Base-by-base conservation (phyloP, 768 basidiomycete genomes). In the Lentinus brumalis region DNA sequence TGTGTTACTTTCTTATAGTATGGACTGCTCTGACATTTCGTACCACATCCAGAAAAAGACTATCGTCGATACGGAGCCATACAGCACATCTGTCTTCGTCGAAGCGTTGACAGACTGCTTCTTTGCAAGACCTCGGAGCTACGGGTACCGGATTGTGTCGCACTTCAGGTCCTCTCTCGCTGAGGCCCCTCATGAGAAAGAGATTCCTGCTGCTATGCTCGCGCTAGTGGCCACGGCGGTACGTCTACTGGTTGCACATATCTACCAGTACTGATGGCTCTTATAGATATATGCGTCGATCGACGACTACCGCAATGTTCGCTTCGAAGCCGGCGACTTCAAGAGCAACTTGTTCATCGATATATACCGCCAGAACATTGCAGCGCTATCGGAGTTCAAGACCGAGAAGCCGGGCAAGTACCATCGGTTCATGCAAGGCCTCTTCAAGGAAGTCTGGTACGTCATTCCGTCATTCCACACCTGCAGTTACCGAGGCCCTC, bases 111-210 rank as follows among this genome's bases (percentile, higher is more conserved):
- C 49, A n/a, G 12, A 16, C 9, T 14, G 38, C 0, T 53, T 42
- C 49, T 57, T 57, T 39, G 51, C 42, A 18, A 9, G 7, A 2
- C 49, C 57, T 7, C 21, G 5, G 1, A 57, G 56, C 29, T 51
- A 50, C 12, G 56, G 56, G 11, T 57, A 14, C 14, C 35, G 30
- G 14, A n/a, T 57, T 10, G 9, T n/a, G 1, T 4, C 29, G 6
- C 2, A 8, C 9, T 57, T 57, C 35, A 4, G 7, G 1, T 57
- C 56, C 2, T n/a, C 49, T 7, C 39, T 57, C 8, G 39, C 47
- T 2, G 56, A 57, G 2, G 50, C 50, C 39, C 56, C 56, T 5
- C 49, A 57, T 8, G 57, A 57, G 49, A 57, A 57, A 49, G 57
- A 57, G 49, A 57, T 57, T 10, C 57, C 57, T 7, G 57, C 50